Base-by-base conservation (phyloP, 345 rosid genomes). In the Salix dunnii region DNA sequence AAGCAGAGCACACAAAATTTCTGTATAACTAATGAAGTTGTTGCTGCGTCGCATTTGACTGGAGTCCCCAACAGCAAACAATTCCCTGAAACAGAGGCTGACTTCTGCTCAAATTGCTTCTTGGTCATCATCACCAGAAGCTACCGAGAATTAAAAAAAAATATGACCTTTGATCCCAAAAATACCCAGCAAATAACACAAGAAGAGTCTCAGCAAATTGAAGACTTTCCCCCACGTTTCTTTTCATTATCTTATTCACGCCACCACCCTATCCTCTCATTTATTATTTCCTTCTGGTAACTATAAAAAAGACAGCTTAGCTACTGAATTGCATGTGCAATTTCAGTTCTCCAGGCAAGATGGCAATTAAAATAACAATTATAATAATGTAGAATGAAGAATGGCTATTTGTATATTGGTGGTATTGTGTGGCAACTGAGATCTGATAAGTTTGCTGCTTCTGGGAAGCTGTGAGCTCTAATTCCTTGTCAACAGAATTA, bases 251-350 rank as follows among this genome's bases (percentile, higher is more conserved):
- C 74, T 61, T 72, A 10, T 51, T 33, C 61, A 43, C 18, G 14
- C 5, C 60, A 28, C 64, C 25, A 28, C 64, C 74, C 33, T 16
- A 27, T 25, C 67, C 7, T n/a, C 20, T 3, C 7, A 28, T 30
- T 65, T 31, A 25, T 17, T 42, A 73, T n/a, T 61, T n/a, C 14
- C 14, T 27, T 20, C 36, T 14, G 17, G 13, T 53, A 38, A 18
- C 48, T 35, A n/a, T 2, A 58, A 65, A 70, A 33, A 38, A 63
- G 78, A 70, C 77, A 74, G 61, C 74, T 75, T 82, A 58, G 64
- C 80, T 40, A 42, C 74, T n/a, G 42, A 51, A 46, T 11, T 69
- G 75, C 84, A 85, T 74, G 85, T 78, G 81, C 70, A 61, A 23
- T 69, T 72, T 27, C 70, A 70, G 30, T 64, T 76, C 73, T 55